A percentile compares a stretch with the other conserved stretches of the same genome.
Evolutionary conservation across 495 filamentous ascomycete genomes (phyloP).

Genomic region (Aspergillus asperescens): DNA sequence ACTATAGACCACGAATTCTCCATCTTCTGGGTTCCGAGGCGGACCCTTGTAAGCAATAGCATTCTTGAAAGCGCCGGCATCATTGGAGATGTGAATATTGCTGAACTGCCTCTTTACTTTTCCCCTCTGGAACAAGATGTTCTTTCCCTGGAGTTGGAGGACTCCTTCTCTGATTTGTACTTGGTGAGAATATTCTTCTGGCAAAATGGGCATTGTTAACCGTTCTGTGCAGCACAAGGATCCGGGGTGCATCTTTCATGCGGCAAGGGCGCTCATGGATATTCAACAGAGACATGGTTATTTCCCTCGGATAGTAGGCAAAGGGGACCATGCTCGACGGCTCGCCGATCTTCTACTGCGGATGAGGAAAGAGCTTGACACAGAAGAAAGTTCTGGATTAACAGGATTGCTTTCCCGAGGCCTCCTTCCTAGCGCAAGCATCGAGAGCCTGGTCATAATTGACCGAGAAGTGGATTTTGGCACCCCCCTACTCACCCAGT

Average conservation of each 20-base stretch:
- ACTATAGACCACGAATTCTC: conserved; percentile 91
- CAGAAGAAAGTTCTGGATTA: conserved; percentile 62
- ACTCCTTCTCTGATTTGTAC: conserved; percentile 81
- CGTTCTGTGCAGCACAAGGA: conserved; percentile 64
- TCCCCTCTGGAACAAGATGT: conserved; percentile 88
- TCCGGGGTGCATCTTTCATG: conserved; percentile 78
- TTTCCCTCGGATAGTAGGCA: conserved; percentile 92
- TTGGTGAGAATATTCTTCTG: conserved; percentile 46
- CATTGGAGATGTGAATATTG: conserved; percentile 83
- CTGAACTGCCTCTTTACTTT: conserved; percentile 82
- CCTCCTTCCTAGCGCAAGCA: conserved; percentile 73
- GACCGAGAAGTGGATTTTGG: conserved; percentile 93
- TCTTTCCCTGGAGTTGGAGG: conserved; percentile 82
- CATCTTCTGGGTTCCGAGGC: conserved; percentile 87
- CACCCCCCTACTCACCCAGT: conserved; percentile 83
- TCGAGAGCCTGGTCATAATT: conserved; percentile 88
- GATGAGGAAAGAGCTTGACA: conserved; percentile 86
- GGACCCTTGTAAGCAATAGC: conserved; percentile 85
- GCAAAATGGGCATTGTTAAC: background rate
- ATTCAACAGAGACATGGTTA: conserved; percentile 89
- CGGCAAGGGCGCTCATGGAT: conserved; percentile 90
- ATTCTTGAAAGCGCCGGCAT: conserved; percentile 92
- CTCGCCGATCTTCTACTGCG: conserved; percentile 84
- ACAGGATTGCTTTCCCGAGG: conserved; percentile 57
- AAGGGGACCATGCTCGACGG: conserved; percentile 87